A percentile compares a stretch with the other conserved stretches of the same genome.
These are phyloP conservation scores for Lagenidium giganteum DNA, from an alignment of 352 stramenopile species.

Conservation along the genomic window DNA sequence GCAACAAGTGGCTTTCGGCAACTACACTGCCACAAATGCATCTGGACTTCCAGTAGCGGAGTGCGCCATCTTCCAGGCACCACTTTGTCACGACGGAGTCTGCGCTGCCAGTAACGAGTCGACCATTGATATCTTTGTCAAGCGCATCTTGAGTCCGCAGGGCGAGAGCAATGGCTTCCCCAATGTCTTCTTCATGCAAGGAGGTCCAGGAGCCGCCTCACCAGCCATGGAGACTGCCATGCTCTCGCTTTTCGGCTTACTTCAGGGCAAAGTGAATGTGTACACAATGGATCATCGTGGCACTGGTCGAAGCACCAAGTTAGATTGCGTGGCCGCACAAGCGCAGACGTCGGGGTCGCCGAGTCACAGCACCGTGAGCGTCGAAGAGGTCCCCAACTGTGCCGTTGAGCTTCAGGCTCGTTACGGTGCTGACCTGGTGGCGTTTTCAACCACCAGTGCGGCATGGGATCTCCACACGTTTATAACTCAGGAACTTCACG, in stretches of 20 bases:
- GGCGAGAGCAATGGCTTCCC: background rate
- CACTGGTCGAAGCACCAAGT: conserved; percentile 29
- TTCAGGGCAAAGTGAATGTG: conserved; percentile 10
- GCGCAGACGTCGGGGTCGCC: conserved; percentile 27
- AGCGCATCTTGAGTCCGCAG: conserved; percentile 10
- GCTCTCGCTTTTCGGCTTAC: conserved; percentile 4
- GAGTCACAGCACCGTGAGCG: conserved; percentile 11
- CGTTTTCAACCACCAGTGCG: conserved; percentile 42
- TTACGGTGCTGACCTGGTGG: conserved; percentile 26
- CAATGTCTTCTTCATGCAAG: conserved; percentile 18
- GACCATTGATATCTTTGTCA: conserved; percentile 22
- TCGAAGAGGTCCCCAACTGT: conserved; percentile 24
- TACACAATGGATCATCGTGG: conserved; percentile 26
- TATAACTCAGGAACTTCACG: conserved; percentile 12
- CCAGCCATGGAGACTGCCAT: conserved; percentile 13
- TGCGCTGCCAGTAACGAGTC: conserved; percentile 6
- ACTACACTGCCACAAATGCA: too few relatives aligned
- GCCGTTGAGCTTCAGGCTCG: conserved; percentile 27
- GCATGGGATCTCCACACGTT: conserved; percentile 29
- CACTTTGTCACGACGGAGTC: conserved; percentile 29
- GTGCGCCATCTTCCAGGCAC: conserved; percentile 28
- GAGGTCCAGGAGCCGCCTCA: conserved; percentile 13
- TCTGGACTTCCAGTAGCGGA: too few relatives aligned
- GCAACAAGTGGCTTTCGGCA: too few relatives aligned
- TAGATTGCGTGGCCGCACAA: conserved; percentile 38